Evolutionary conservation across 495 filamentous ascomycete genomes (phyloP), one percentile per base, ranked within the genome.

Genomic region (Neurospora sp.): DNA sequence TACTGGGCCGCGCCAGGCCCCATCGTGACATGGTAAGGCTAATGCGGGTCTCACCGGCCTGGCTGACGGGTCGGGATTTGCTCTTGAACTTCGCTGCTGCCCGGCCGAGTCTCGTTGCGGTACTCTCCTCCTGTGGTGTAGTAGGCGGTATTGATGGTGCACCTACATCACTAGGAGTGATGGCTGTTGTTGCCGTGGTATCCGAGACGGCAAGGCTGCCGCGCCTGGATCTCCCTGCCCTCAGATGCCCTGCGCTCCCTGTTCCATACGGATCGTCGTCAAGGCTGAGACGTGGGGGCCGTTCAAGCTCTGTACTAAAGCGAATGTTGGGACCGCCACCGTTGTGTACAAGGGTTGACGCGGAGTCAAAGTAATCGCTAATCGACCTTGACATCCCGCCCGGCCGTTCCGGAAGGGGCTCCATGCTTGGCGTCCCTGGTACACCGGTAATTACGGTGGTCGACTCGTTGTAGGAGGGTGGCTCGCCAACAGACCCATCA

Each of bases 21-120:
- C 94, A 84, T 61, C 90, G 87, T 20, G 89, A 87, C 48, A 94
- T 87, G 1, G 90, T 89, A n/a, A 86, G 75, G 75, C 90, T 89
- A 38, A 93, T 85, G 70, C 91, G 81, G 46, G 85, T 89, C 69
- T 94, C 91, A 31, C 91, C 90, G 8, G 85, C 83, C 73, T 92
- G 89, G 75, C 91, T 92, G 27, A 83, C 86, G 4, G 92, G 88
- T 72, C 91, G 88, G 75, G 91, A 93, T 75, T 87, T 90, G 69
- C 82, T 87, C 59, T 79, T 85, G 41, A 87, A 84, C 66, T 86
- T 88, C 16, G 90, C 89, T 10, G 87, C 86, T 9, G 89, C 87
- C 8, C 91, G 85, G 40, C 89, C 90, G 38, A 88, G 75, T 74
- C 87, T 80, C 74, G 85, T 78, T 6, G 81, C 79, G 11, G 83